A percentile compares a stretch with the other conserved stretches of the same genome.
Conservation (phyloP, 208 protist genomes). For the Trichomonas tenax region DNA sequence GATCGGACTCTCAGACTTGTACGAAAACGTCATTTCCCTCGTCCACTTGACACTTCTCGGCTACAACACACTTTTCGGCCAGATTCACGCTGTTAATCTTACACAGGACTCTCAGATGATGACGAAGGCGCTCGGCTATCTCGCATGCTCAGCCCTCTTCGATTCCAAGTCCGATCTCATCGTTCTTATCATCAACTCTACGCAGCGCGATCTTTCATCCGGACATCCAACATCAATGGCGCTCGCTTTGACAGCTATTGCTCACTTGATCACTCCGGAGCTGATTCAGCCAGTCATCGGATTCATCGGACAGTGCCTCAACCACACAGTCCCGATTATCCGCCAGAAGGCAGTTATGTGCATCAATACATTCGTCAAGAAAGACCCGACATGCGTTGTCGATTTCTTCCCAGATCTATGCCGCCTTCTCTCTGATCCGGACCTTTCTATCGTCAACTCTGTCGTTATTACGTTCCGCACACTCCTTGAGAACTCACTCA, state of each 20-base stretch:
- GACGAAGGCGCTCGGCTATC: neutral
- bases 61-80: conserved; percentile 2
- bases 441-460: conserved; percentile 9
- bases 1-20: neutral
- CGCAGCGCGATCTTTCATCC: neutral
- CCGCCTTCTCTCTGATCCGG: neutral
- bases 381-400: neutral
- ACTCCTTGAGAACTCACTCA: neutral
- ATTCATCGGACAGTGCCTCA: neutral
- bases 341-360: neutral
- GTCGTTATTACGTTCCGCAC: neutral
- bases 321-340: neutral
- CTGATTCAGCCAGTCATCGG: conserved; percentile 3
- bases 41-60: neutral
- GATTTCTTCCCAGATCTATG: neutral
- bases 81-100: conserved; percentile 12
- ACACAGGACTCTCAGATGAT: neutral
- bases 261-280: neutral
- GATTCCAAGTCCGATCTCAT: neutral
- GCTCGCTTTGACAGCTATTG: neutral
- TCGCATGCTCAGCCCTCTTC: neutral
- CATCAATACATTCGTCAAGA: neutral
- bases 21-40: neutral
- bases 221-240: conserved; percentile 20
- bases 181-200: neutral